A percentile compares a stretch with the other conserved stretches of the same genome.
phyloP scores from a whole-genome alignment of 73 alveolate genomes.

The Blepharisma stoltei region DNA sequence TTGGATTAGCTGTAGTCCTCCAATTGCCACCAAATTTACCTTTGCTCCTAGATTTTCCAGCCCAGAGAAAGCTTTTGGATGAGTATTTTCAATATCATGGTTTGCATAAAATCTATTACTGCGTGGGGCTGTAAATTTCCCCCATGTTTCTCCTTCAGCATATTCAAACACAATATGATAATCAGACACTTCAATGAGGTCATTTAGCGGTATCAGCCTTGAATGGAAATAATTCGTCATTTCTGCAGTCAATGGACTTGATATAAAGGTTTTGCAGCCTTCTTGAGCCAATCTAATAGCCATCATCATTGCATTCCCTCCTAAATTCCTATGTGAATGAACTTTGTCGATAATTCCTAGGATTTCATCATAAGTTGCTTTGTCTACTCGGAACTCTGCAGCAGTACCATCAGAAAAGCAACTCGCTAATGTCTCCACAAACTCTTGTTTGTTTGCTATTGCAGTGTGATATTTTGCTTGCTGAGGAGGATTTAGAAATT shows the following conservation, averaged over 20 bases:
- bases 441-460: not conserved
- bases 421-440: not conserved
- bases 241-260: not conserved
- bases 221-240: conserved; percentile 5
- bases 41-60: not conserved
- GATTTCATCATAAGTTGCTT: not conserved
- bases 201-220: not conserved
- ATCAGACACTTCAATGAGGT: not conserved
- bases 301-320: conserved; percentile 14
- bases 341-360: not conserved
- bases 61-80: not conserved
- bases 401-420: conserved; percentile 17
- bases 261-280: not conserved
- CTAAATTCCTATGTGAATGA: not conserved
- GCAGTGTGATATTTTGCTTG: not conserved
- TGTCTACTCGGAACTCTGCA: not conserved
- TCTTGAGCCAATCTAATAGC: not conserved
- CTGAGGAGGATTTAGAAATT: not conserved
- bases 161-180: conserved; percentile 16
- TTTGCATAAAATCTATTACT: conserved; percentile 16
- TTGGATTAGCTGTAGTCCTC: conserved; percentile 21
- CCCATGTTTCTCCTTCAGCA: conserved; percentile 27
- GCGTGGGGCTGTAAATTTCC: not conserved
- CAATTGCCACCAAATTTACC: not conserved
- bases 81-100: not conserved